Conservation (phyloP, 495 filamentous ascomycete genomes). For the Penicillium canescens region DNA sequence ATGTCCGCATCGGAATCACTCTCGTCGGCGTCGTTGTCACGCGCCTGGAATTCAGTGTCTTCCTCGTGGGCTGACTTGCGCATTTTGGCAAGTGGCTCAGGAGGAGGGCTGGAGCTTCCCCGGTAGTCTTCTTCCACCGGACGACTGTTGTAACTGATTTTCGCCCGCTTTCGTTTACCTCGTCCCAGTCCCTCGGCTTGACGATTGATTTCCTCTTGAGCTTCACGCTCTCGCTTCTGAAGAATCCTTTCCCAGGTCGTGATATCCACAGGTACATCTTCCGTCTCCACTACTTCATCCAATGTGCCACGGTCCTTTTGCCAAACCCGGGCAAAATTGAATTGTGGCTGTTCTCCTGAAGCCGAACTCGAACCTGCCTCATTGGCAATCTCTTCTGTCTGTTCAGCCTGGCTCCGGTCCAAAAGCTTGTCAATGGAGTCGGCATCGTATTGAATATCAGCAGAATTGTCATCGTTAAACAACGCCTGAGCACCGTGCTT, state of each 20-base stretch:
- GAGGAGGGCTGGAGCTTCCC: neutral
- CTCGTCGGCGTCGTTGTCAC: neutral
- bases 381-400: slow-evolving; percentile 57
- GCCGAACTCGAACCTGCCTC: slow-evolving; percentile 58
- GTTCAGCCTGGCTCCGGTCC: slow-evolving; percentile 79
- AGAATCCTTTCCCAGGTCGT: slow-evolving; percentile 89
- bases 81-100: slow-evolving; percentile 25
- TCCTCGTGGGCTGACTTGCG: slow-evolving; percentile 16
- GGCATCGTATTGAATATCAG: slow-evolving; percentile 74
- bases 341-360: slow-evolving; percentile 46
- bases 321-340: slow-evolving; percentile 92
- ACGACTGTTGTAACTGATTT: slow-evolving; percentile 40
- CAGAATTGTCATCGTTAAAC: slow-evolving; percentile 70
- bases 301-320: slow-evolving; percentile 72
- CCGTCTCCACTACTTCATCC: slow-evolving; percentile 56
- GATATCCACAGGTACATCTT: slow-evolving; percentile 45
- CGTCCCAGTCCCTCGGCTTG: slow-evolving; percentile 74
- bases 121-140: slow-evolving; percentile 11
- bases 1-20: neutral
- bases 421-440: slow-evolving; percentile 83
- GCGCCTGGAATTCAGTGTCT: slow-evolving; percentile 9
- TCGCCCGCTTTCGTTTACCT: slow-evolving; percentile 65
- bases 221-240: slow-evolving; percentile 74
- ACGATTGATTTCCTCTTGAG: slow-evolving; percentile 62
- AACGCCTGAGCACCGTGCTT: slow-evolving; percentile 84